phyloP scores from a whole-genome alignment of 2,329 filamentous ascomycete genomes.

The Acrodontium crateriforme region DNA sequence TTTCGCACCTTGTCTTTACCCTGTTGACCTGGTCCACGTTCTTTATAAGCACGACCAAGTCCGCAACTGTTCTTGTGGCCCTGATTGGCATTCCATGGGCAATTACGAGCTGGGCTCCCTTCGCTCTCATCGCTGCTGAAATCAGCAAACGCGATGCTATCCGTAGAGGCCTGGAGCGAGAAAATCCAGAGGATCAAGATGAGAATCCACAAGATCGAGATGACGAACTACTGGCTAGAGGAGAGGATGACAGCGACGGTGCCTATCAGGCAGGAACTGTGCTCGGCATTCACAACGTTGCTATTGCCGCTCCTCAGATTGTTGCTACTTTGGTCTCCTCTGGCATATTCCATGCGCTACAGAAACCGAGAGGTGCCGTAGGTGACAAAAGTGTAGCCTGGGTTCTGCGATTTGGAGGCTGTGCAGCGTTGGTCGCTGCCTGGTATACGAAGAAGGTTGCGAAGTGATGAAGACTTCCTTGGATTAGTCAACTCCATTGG shows the following conservation, averaged over 20 bases:
- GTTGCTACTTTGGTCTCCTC: slow-evolving; percentile 75
- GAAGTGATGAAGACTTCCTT: too few relatives aligned
- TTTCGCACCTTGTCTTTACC: slow-evolving; percentile 73
- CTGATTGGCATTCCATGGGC: slow-evolving; percentile 86
- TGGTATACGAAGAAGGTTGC: slow-evolving; percentile 6
- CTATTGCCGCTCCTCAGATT: slow-evolving; percentile 82
- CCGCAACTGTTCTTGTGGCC: slow-evolving; percentile 64
- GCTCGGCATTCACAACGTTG: slow-evolving; percentile 89
- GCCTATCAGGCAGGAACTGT: slow-evolving; percentile 77
- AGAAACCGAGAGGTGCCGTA: slow-evolving; percentile 72
- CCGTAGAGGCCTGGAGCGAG: slow-evolving; percentile 35
- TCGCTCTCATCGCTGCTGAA: slow-evolving; percentile 86
- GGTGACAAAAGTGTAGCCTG: slow-evolving; percentile 80
- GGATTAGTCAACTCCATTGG: too few relatives aligned
- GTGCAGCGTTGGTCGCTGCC: slow-evolving; percentile 63
- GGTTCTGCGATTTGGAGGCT: slow-evolving; percentile 71
- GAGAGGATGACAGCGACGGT: slow-evolving; percentile 40
- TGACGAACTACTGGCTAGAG: slow-evolving; percentile 26
- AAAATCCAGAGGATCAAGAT: slow-evolving; percentile 18
- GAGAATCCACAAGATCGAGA: slow-evolving; percentile 20
- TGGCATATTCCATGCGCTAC: slow-evolving; percentile 68
- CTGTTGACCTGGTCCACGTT: slow-evolving; percentile 71
- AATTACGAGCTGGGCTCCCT: slow-evolving; percentile 84
- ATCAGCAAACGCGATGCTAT: slow-evolving; percentile 70
- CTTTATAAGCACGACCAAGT: slow-evolving; percentile 55